Base-by-base conservation (phyloP, 176 grass and related monocot species). In the Pontederia paniculata region DNA sequence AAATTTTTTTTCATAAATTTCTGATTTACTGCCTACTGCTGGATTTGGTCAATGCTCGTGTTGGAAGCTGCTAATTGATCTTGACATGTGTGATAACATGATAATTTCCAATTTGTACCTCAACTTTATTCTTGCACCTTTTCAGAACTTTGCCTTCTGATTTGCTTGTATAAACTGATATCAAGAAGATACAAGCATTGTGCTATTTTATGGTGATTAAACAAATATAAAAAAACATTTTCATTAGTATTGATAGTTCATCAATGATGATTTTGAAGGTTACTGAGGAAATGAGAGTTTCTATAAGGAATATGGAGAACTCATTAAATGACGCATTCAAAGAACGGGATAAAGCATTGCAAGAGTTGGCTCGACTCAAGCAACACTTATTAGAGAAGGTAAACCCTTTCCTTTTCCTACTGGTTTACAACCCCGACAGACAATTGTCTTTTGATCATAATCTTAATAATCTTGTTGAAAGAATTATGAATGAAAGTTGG, bases 381-480 rank as follows among this genome's bases (percentile, higher is more conserved):
- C 83, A 98, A 37, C 94, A 98, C 74, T 78, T 98, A 62, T 66
- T 98, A 47, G 94, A 93, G 70, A 98, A 98, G 65, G 76, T 82
- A 70, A 80, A 57, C n/a, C 15, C 53, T 55, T 70, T 19, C 55
- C 16, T 52, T 42, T 60, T 17, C 3, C 11, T 23, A 21, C 19
- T 12, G 28, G 28, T 37, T 37, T 37, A 37, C 7, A 37, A 37
- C 7, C 7, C 28, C 7, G 28, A 37, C 28, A 3, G 7, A 37
- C 5, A 37, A 37, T 37, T 37, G 28, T 37, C 28, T 65, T 65
- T n/a, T n/a, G n/a, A n/a, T n/a, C 12, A 44, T 48, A 16, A 43
- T 31, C 50, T 52, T 19, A 20, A 53, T 16, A 19, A 16, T 53
- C 14, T 0, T 5, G 50, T 53, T 53, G 50, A 37, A 37, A 37